phyloP scores from a whole-genome alignment of 768 basidiomycete species.

The Infundibulicybe gibba region DNA sequence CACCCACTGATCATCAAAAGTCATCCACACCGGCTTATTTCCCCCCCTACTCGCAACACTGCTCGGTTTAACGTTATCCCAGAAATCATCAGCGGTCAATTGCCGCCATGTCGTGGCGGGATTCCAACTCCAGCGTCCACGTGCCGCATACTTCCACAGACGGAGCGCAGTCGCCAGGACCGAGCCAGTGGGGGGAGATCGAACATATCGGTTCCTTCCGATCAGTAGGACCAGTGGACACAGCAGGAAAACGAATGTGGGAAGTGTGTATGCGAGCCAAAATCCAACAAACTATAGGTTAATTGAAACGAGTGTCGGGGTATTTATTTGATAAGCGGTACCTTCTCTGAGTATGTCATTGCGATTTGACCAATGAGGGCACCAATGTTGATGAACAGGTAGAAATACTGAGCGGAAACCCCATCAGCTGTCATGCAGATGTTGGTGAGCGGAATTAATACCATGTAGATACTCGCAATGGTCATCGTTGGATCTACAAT shows the following conservation, averaged over 20 bases:
- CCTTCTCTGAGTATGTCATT: constrained; percentile 71
- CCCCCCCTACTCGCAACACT: constrained; percentile 26
- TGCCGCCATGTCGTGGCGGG: constrained; percentile 46
- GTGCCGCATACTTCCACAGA: constrained; percentile 41
- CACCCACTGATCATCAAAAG: constrained; percentile 75
- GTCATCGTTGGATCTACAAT: constrained; percentile 74
- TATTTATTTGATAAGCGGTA: constrained; percentile 13
- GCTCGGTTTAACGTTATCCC: constrained; percentile 72
- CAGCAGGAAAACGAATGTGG: constrained; percentile 55
- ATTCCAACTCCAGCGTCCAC: constrained; percentile 53
- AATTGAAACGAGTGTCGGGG: background rate
- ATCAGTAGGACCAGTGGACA: constrained; percentile 56
- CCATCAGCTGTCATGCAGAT: background rate
- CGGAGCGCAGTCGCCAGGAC: constrained; percentile 49
- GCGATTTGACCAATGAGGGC: constrained; percentile 64
- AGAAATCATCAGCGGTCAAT: constrained; percentile 58
- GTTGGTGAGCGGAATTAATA: constrained; percentile 14
- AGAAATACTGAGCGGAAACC: constrained; percentile 44
- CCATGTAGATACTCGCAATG: constrained; percentile 71
- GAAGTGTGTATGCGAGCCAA: constrained; percentile 63
- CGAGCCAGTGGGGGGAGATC: constrained; percentile 61
- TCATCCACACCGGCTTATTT: constrained; percentile 60
- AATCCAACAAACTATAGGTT: constrained; percentile 54
- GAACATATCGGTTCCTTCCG: constrained; percentile 51
- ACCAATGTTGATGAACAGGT: constrained; percentile 72